Conservation (phyloP, 768 basidiomycete genomes). For the Macrolepiota dolichaula region DNA sequence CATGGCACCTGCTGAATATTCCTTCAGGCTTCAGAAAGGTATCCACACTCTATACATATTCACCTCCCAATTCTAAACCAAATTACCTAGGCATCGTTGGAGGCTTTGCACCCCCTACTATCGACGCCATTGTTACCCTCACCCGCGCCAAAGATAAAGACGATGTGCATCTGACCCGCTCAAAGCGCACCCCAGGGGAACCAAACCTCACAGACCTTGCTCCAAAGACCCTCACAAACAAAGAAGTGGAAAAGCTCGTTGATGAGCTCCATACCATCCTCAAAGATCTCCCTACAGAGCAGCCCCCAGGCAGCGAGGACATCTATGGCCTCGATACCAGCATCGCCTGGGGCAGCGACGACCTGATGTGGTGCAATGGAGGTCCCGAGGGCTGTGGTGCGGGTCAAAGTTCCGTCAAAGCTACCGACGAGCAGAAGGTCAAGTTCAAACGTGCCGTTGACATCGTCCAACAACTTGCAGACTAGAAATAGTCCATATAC, state of each 20-base stretch:
- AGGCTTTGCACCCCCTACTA: slow-evolving; percentile 70
- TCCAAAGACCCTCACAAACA: slow-evolving; percentile 36
- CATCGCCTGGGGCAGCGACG: slow-evolving; percentile 56
- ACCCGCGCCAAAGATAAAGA: slow-evolving; percentile 33
- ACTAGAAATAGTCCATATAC: background rate
- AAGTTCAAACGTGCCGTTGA: slow-evolving; percentile 69
- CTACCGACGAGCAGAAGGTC: slow-evolving; percentile 59
- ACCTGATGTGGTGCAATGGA: slow-evolving; percentile 60
- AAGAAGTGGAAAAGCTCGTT: slow-evolving; percentile 38
- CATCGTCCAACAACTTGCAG: slow-evolving; percentile 52
- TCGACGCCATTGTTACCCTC: slow-evolving; percentile 51
- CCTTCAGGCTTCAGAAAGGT: slow-evolving; percentile 57
- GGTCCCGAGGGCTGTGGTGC: slow-evolving; percentile 59
- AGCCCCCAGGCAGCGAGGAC: slow-evolving; percentile 60
- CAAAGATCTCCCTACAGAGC: slow-evolving; percentile 51
- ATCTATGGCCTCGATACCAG: slow-evolving; percentile 70
- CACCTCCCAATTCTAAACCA: background rate
- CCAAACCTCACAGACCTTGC: slow-evolving; percentile 35
- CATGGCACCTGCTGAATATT: slow-evolving; percentile 49
- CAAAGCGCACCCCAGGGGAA: slow-evolving; percentile 46
- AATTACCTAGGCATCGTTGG: slow-evolving; percentile 60
- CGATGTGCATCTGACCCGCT: slow-evolving; percentile 40
- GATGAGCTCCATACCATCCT: slow-evolving; percentile 61
- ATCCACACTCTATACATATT: too few species aligned
- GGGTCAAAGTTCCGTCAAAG: slow-evolving; percentile 42